phyloP scores from a whole-genome alignment of 495 filamentous ascomycete genomes.

The Daldinia vernicosa region DNA sequence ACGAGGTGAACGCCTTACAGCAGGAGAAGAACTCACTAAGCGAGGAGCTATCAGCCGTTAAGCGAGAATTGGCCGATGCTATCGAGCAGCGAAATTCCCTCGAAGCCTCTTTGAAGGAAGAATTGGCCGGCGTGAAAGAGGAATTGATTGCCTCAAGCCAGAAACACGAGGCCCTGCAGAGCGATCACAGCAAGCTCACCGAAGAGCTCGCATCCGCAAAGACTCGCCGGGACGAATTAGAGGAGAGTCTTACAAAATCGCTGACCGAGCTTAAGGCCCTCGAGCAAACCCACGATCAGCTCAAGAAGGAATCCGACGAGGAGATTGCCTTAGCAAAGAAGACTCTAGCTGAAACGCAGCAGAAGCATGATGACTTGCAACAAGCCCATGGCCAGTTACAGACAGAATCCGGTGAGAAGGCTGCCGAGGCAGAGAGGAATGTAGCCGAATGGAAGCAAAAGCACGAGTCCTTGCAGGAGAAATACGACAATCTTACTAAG shows the following conservation, averaged over 20 bases:
- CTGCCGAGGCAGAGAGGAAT: slow-evolving; percentile 15
- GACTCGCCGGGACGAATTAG: slow-evolving; percentile 5
- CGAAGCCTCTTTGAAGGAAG: slow-evolving; percentile 22
- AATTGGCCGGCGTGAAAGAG: slow-evolving; percentile 26
- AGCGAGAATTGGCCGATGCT: slow-evolving; percentile 23
- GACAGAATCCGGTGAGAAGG: slow-evolving; percentile 22
- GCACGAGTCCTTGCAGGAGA: slow-evolving; percentile 23
- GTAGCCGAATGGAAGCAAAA: slow-evolving; percentile 31
- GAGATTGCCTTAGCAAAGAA: slow-evolving; percentile 26
- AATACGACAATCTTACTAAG: slow-evolving; percentile 18
- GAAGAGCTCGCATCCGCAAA: slow-evolving; percentile 28
- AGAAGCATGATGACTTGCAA: slow-evolving; percentile 27
- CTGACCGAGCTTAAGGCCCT: slow-evolving; percentile 23
- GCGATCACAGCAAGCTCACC: slow-evolving; percentile 22
- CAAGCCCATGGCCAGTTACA: slow-evolving; percentile 12
- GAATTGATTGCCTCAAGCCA: slow-evolving; percentile 21
- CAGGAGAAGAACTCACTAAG: slow-evolving; percentile 27
- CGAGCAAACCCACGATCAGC: slow-evolving; percentile 20
- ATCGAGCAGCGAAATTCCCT: slow-evolving; percentile 33
- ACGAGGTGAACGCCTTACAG: slow-evolving; percentile 32
- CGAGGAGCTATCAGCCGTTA: slow-evolving; percentile 26
- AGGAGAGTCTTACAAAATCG: slow-evolving; percentile 14
- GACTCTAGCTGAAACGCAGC: slow-evolving; percentile 18
- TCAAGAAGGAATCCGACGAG: slow-evolving; percentile 30
- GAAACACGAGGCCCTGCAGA: slow-evolving; percentile 26